These are phyloP conservation scores for Talaromyces adpressus DNA, from an alignment of 495 filamentous ascomycete species.

Conservation along the genomic window DNA sequence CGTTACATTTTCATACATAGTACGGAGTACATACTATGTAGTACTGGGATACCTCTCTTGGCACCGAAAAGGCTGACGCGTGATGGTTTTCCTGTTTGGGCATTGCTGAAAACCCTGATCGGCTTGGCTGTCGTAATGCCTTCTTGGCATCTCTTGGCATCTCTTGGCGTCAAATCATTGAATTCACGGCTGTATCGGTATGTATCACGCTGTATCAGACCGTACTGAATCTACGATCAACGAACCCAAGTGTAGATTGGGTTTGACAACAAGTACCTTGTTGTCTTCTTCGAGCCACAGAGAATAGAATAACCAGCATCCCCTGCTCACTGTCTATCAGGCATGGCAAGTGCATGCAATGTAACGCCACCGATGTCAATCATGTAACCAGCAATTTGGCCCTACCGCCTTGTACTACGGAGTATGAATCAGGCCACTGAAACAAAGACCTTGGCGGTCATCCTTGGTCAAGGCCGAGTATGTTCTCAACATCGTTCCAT, in stretches of 20 bases:
- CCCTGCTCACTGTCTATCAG: neutral
- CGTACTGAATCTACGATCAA: neutral
- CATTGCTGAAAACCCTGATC: neutral
- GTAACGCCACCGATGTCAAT: neutral
- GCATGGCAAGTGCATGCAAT: neutral
- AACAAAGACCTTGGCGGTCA: neutral
- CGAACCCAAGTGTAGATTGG: neutral
- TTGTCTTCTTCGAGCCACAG: neutral
- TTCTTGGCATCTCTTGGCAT: neutral
- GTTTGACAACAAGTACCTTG: neutral
- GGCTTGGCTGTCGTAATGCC: neutral
- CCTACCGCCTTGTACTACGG: too few species aligned
- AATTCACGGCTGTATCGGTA: neutral
- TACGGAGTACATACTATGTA: too few species aligned
- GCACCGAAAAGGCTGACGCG: neutral
- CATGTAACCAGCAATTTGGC: neutral
- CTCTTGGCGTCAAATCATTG: neutral
- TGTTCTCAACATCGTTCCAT: neutral
- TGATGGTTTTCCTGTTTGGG: neutral
- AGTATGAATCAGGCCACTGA: too few species aligned
- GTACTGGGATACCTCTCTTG: neutral
- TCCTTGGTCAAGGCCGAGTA: neutral
- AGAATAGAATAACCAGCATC: neutral
- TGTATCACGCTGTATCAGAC: neutral
- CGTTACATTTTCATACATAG: too few species aligned